phyloP scores from a whole-genome alignment of 2,329 filamentous ascomycete species.

The Bipolaris victoriae region DNA sequence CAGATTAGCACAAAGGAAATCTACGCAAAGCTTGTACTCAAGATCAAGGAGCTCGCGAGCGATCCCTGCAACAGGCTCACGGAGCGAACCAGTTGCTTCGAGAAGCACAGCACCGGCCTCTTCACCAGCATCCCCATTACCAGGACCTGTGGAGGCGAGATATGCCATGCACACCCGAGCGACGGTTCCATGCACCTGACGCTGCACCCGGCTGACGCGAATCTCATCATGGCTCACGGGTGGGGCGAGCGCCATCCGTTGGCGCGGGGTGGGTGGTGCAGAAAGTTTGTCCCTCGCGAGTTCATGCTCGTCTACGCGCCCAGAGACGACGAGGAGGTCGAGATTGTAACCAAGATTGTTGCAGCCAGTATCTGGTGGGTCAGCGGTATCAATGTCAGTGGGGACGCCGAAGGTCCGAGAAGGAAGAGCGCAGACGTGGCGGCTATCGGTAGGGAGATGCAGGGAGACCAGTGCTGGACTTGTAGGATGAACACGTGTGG shows the following conservation, averaged over 20 bases:
- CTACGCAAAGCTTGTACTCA: slow-evolving; percentile 41
- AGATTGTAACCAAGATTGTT: slow-evolving; percentile 71
- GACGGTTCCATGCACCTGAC: slow-evolving; percentile 81
- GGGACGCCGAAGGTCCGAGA: slow-evolving; percentile 23
- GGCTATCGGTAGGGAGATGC: slow-evolving; percentile 27
- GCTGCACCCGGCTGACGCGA: slow-evolving; percentile 78
- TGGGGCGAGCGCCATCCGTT: slow-evolving; percentile 77
- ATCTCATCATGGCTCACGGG: slow-evolving; percentile 71
- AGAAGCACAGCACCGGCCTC: slow-evolving; percentile 80
- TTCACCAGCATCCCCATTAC: slow-evolving; percentile 72
- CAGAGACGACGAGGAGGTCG: slow-evolving; percentile 69
- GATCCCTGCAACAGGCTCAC: slow-evolving; percentile 40
- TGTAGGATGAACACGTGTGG: slow-evolving; percentile 37
- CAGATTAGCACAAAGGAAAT: slow-evolving; percentile 65
- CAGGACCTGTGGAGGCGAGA: slow-evolving; percentile 77
- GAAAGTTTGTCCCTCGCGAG: slow-evolving; percentile 71
- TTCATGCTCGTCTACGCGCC: slow-evolving; percentile 88
- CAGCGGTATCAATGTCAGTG: slow-evolving; percentile 47
- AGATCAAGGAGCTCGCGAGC: slow-evolving; percentile 28
- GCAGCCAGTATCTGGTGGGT: slow-evolving; percentile 76
- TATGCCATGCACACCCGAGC: slow-evolving; percentile 78
- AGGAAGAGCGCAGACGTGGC: slow-evolving; percentile 34
- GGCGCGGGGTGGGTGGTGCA: slow-evolving; percentile 69
- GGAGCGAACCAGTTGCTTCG: slow-evolving; percentile 74
- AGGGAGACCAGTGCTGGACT: slow-evolving; percentile 31